Base-by-base conservation (phyloP, 2,329 filamentous ascomycete genomes). In the Colletotrichum sp. region DNA sequence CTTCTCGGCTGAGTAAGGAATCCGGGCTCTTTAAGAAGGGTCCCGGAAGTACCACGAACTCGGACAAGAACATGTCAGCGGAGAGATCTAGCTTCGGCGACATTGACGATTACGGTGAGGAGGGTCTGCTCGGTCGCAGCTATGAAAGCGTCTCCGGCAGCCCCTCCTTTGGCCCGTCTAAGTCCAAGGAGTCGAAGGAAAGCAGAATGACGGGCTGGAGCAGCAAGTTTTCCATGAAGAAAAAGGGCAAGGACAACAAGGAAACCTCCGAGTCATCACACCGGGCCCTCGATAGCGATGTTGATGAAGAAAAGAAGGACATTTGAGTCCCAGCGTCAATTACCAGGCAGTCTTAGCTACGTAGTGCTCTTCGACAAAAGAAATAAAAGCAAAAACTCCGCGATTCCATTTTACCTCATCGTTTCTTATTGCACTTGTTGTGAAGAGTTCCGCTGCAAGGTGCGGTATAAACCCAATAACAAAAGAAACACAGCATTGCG, bases 21-120 rank as follows among this genome's bases (percentile, higher is more conserved):
- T 87, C 88, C 32, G 82, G 85, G 12, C 83, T 91, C 30, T 91
- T 91, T 79, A 92, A 93, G 86, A 93, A 92, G 80, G 90, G 89
- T 5, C 86, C 89, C 8, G 88, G 90, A 64, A 92, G 90, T 81
- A 87, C 88, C 18, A 87, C 88, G 65, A 89, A 90, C 79, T 91
- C 90, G 68, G 91, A 93, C 70, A 89, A 89, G 81, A 91, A 90
- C 75, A 81, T 86, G 44, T 90, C 90, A 28, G 85, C 86, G 8
- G 90, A 92, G 66, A 88, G 91, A 59, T 90, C 90, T 15, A 92
- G 90, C 80, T 89, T 93, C 70, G 90, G 90, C 21, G 91, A 91
- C 78, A 80, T 86, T 18, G 89, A 92, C 55, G 89, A 91, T 63
- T 81, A 88, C 8, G 88, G 85, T 26, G 90, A 91, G 77, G 88